Evolutionary conservation across 2,329 filamentous ascomycete genomes (phyloP), one percentile per base, ranked within the genome.

Genomic region (Uncinocarpus reesii): DNA sequence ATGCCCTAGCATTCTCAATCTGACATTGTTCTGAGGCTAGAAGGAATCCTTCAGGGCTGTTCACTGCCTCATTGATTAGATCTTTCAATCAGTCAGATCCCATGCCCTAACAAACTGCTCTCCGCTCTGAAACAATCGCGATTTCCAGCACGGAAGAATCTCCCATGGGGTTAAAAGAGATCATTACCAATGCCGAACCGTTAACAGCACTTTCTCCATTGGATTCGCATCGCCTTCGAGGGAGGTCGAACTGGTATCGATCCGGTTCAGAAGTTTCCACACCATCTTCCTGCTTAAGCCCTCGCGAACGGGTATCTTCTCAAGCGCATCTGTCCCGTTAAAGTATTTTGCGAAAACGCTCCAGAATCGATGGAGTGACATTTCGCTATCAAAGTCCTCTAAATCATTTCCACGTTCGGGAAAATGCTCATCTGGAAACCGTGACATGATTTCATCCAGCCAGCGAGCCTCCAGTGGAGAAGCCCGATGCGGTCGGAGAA

Each of bases 241-340:
- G 32, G 21, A 40, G 65, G 62, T 50, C 70, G 60, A 64, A 47
- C 81, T 70, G 40, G 77, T 76, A 71, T 84, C 88, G 11, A 87
- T 75, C 56, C 85, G 82, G 35, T 62, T 68, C 26, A 79, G 64
- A 50, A 78, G 57, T 53, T 69, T 65, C 66, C 70, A 71, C 2
- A 79, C 74, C 35, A 70, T 63, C 67, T 90, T 93, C 49, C 87
- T 75, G 71, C 92, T 94, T 69, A 93, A 76, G 4, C 85, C 84
- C 67, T 95, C 87, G 49, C 83, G 77, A n/a, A 92, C 71, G 1
- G 84, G 79, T 55, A 98, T 84, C 57, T 89, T 81, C 68, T 98
- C 92, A 51, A 96, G 72, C 2, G 89, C 81, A 60, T 84, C 81
- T 49, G 76, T 77, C 1, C 92, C 92, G 63, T 96, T 89, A 57